Evolutionary conservation across 1,139 yeast genomes (phyloP), one percentile per base, ranked within the genome.

Genomic region (Debaryomyces udenii): DNA sequence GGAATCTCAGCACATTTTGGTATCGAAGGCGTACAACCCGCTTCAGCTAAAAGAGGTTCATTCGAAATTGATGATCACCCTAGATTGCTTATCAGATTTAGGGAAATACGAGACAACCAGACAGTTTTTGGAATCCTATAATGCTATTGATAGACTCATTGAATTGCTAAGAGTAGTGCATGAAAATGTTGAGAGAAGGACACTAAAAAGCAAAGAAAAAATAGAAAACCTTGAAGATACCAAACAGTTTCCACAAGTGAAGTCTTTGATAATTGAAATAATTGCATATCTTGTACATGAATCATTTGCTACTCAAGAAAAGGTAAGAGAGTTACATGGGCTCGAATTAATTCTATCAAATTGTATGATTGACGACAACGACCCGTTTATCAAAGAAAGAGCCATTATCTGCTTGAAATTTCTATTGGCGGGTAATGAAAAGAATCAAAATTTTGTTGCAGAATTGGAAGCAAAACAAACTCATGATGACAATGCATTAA

Each of bases 361-460:
- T 51, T 90, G 97, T 64, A 78, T 85, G 30, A 83, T 93, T 36
- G 99, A 93, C 59, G 84, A 82, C 38, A 81, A 86, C 55, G 94
- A 93, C 54, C 98, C 98, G 0, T 90, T 75, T 55, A 84, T 93
- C 45, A 86, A 88, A 48, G 99, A 93, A 56, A 70, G 94, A 45
- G 78, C 96, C 1, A 86, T 93, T 26, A 64, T 91, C 9, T 88
- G 96, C 53, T 61, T 93, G 33, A 79, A 84, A 49, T 83, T 82
- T 45, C 61, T 90, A 24, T 63, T 93, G 17, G 76, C 79, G 23
- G 70, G 75, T 14, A 93, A 93, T 53, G 53, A 53, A 2, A 74
- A 66, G 37, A 93, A 91, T 57, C 97, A 93, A 61, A 70, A 73
- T 2, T 78, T 89, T 56, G 91, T 93, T 1, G 83, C 87, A 0